phyloP scores from a whole-genome alignment of 257 asterid genomes.

The Plectranthus barbatus region DNA sequence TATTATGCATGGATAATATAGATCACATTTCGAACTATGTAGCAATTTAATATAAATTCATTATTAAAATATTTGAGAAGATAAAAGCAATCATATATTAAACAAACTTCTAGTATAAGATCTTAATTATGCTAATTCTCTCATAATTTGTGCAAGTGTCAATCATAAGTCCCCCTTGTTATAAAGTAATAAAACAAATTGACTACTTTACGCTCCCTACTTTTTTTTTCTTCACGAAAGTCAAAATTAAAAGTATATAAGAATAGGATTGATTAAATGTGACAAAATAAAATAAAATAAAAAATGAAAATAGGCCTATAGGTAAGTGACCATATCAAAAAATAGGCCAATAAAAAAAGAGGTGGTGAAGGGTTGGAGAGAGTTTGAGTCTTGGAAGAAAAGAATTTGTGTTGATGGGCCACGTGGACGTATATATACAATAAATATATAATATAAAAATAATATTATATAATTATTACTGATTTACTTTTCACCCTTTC shows the following conservation, averaged over 20 bases:
- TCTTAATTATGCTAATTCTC: neutral
- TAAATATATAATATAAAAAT: neutral
- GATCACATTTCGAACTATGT: too few species aligned
- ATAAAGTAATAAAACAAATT: neutral
- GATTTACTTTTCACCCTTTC: neutral
- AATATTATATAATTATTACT: too few species aligned
- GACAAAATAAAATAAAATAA: neutral
- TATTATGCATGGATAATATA: too few species aligned
- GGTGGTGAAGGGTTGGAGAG: neutral
- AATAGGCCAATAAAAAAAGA: conserved; percentile 3
- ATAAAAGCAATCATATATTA: too few species aligned
- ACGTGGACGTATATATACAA: neutral
- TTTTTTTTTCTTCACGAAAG: neutral
- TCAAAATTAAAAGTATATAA: conserved; percentile 1
- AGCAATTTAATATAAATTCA: too few species aligned
- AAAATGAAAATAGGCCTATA: neutral
- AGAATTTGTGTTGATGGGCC: conserved; percentile 17
- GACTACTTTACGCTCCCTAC: neutral
- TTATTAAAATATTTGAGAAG: too few species aligned
- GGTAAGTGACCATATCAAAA: neutral
- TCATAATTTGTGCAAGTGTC: neutral
- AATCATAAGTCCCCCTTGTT: neutral
- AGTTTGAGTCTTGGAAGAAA: conserved; percentile 32
- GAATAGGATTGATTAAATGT: neutral
- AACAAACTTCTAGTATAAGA: too few species aligned